Conservation (phyloP, 306 rosid species). For the Trifolium repens region DNA sequence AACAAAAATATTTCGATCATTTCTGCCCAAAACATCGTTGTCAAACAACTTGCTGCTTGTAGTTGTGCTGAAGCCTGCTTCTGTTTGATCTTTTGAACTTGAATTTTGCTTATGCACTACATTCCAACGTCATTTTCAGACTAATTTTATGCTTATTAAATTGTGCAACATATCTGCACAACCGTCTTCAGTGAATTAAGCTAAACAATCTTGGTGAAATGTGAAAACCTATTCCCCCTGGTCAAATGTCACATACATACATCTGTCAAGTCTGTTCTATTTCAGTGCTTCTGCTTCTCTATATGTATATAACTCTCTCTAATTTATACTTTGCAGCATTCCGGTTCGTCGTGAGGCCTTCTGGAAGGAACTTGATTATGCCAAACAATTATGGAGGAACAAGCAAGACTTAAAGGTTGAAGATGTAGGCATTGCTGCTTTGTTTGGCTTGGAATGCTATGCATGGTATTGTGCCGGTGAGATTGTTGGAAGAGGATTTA, state of each 20-base stretch:
- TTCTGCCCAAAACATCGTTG: background rate
- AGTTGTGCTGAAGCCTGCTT: background rate
- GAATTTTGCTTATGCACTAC: background rate
- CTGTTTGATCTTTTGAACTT: background rate
- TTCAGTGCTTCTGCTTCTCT: constrained; percentile 9
- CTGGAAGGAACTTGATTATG: constrained; percentile 81
- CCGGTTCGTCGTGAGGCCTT: constrained; percentile 74
- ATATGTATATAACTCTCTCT: constrained; percentile 8
- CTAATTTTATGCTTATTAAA: background rate
- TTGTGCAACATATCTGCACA: background rate
- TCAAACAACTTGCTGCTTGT: background rate
- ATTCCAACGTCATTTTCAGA: constrained; percentile 7
- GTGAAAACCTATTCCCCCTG: too few relatives aligned
- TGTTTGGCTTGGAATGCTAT: constrained; percentile 90
- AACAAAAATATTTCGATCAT: background rate
- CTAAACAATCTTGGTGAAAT: background rate
- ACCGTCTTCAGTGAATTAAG: background rate
- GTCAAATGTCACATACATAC: background rate
- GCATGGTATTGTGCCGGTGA: constrained; percentile 94
- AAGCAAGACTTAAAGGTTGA: constrained; percentile 83
- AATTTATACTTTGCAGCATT: constrained; percentile 57
- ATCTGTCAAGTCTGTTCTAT: constrained; percentile 3
- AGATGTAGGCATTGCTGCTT: constrained; percentile 86
- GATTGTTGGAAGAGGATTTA: constrained; percentile 95
- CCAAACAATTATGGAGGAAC: constrained; percentile 82